Conservation (phyloP, 805 yeast species). For the Ogataea methylovora region DNA sequence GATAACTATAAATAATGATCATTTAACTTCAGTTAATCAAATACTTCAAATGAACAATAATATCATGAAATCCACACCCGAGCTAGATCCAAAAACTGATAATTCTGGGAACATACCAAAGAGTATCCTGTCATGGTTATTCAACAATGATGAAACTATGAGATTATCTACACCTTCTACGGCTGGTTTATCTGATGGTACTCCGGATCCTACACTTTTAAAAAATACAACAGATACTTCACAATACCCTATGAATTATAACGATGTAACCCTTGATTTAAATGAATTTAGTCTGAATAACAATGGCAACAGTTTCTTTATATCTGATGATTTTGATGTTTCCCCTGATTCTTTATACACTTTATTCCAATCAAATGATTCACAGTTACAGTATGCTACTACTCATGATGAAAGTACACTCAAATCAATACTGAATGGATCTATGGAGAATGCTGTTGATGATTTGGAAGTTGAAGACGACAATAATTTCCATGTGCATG, state of each 20-base stretch:
- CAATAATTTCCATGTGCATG: not conserved
- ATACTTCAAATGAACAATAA: conserved; percentile 11
- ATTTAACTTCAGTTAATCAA: conserved; percentile 14
- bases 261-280: conserved; percentile 13
- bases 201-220: not conserved
- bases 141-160: not conserved
- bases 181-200: not conserved
- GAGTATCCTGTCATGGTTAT: not conserved
- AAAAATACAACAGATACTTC: not conserved
- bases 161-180: not conserved
- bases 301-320: conserved; percentile 20
- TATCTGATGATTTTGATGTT: conserved; percentile 21
- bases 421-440: too few relatives aligned
- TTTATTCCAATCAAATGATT: too few relatives aligned
- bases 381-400: too few relatives aligned
- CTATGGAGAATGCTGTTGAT: too few relatives aligned
- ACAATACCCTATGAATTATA: too few relatives aligned
- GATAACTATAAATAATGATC: too few relatives aligned
- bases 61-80: not conserved
- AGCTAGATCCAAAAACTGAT: not conserved
- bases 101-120: not conserved
- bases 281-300: conserved; percentile 17
- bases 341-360: conserved; percentile 11
- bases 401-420: too few relatives aligned
- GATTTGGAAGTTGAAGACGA: not conserved